A percentile compares a stretch with the other conserved stretches of the same genome.
Evolutionary conservation across 2,329 filamentous ascomycete species (phyloP).

Genomic region (Aphanoascus verrucosus): DNA sequence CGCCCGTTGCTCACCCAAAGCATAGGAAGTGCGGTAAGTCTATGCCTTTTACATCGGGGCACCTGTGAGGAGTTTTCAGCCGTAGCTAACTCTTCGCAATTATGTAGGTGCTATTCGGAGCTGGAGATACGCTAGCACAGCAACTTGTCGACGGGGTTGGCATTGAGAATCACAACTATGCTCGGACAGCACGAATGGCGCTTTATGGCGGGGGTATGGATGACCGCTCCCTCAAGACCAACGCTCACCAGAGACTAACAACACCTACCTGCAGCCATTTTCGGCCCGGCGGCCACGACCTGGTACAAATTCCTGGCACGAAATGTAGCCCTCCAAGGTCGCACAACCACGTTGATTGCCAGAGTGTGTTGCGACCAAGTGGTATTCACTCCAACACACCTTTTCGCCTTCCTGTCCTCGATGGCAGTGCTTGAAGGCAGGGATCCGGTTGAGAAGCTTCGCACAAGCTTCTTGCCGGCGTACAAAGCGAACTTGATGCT

Average conservation of each 20-base stretch:
- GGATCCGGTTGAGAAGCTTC: slow-evolving; percentile 56
- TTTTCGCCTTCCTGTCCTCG: slow-evolving; percentile 67
- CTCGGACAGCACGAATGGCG: slow-evolving; percentile 40
- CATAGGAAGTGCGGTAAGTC: slow-evolving; percentile 63
- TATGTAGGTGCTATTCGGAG: slow-evolving; percentile 69
- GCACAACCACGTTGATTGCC: slow-evolving; percentile 60
- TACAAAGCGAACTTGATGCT: slow-evolving; percentile 76
- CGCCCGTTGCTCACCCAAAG: slow-evolving; percentile 83
- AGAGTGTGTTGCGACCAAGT: slow-evolving; percentile 73
- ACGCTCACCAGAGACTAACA: neutral
- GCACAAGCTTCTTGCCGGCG: slow-evolving; percentile 58
- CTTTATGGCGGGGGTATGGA: slow-evolving; percentile 40
- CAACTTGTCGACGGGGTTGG: slow-evolving; percentile 79
- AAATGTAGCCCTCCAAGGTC: slow-evolving; percentile 53
- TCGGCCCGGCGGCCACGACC: slow-evolving; percentile 75
- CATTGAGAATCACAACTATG: slow-evolving; percentile 59
- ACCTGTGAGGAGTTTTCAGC: neutral
- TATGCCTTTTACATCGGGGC: neutral
- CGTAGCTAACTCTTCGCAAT: neutral
- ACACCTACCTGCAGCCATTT: slow-evolving; percentile 48
- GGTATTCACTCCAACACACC: slow-evolving; percentile 72
- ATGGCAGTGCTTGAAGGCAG: slow-evolving; percentile 75
- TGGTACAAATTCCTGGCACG: slow-evolving; percentile 76
- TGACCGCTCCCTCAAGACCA: neutral
- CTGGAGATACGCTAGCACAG: slow-evolving; percentile 83